phyloP scores from a whole-genome alignment of 2,329 filamentous ascomycete species.

The Scedosporium apiospermum region DNA sequence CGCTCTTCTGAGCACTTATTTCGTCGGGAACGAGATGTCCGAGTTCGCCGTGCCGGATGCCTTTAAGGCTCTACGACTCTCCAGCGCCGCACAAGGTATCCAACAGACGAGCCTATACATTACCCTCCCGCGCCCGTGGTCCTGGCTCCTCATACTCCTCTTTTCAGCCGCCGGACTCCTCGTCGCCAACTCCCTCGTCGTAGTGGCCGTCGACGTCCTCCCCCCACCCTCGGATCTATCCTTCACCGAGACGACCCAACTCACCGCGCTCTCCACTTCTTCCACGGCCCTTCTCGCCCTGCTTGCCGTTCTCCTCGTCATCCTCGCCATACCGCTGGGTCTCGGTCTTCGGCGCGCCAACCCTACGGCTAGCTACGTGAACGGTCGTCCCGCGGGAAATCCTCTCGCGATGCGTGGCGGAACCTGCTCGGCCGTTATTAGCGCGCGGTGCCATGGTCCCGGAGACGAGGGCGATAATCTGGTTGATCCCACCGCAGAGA shows the following conservation, averaged over 20 bases:
- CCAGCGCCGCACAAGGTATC: conserved; percentile 28
- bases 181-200: conserved; percentile 34
- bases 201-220: conserved; percentile 19
- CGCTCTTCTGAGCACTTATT: conserved; percentile 36
- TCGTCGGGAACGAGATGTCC: conserved; percentile 39
- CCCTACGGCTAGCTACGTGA: conserved; percentile 21
- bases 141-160: conserved; percentile 32
- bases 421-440: conserved; percentile 42
- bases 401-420: conserved; percentile 37
- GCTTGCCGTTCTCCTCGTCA: conserved; percentile 26
- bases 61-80: conserved; percentile 30
- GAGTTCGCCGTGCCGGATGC: conserved; percentile 27
- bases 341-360: conserved; percentile 31
- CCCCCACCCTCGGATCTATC: conserved; percentile 12
- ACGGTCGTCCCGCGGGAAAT: conserved; percentile 31
- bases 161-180: conserved; percentile 35
- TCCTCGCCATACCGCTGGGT: conserved; percentile 23
- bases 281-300: conserved; percentile 31
- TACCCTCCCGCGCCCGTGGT: conserved; percentile 37
- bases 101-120: conserved; percentile 40
- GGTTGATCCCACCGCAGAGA: conserved; percentile 18
- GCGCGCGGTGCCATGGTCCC: conserved; percentile 34
- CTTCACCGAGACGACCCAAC: conserved; percentile 5
- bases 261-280: conserved; percentile 31
- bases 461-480: conserved; percentile 4